Conservation (phyloP, 2,329 filamentous ascomycete genomes). For the Ambrosiella beaveri region DNA sequence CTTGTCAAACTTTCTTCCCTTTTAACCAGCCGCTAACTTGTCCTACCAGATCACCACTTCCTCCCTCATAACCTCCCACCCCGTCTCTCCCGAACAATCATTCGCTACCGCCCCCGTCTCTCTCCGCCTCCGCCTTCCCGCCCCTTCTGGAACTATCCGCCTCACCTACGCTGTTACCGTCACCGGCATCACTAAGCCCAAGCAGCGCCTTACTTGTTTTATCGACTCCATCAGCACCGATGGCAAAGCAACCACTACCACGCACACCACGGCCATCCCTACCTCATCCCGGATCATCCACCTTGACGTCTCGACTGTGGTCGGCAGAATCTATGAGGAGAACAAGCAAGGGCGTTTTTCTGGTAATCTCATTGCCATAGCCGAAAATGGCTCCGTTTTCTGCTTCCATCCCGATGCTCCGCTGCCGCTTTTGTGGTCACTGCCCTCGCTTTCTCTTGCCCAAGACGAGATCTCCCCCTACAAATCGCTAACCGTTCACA, state of each 20-base stretch:
- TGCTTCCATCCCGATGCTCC: slow-evolving; percentile 39
- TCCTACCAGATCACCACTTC: slow-evolving; percentile 37
- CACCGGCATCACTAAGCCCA: slow-evolving; percentile 21
- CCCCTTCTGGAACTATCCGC: slow-evolving; percentile 32
- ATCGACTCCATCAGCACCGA: slow-evolving; percentile 36
- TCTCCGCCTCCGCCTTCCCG: slow-evolving; percentile 32
- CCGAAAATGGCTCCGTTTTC: slow-evolving; percentile 41
- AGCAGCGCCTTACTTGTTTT: slow-evolving; percentile 40
- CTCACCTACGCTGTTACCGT: slow-evolving; percentile 45
- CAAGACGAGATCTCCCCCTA: slow-evolving; percentile 23
- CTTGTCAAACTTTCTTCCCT: neutral
- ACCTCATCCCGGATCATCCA: slow-evolving; percentile 20
- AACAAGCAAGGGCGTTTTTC: slow-evolving; percentile 5
- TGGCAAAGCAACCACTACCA: slow-evolving; percentile 35
- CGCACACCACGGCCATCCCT: slow-evolving; percentile 26
- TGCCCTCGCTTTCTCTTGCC: slow-evolving; percentile 25
- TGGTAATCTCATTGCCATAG: slow-evolving; percentile 33
- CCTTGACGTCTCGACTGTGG: slow-evolving; percentile 13
- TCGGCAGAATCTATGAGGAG: neutral
- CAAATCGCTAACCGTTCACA: slow-evolving; percentile 29
- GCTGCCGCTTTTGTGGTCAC: slow-evolving; percentile 30
- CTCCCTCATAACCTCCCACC: slow-evolving; percentile 47
- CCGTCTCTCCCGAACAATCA: slow-evolving; percentile 45
- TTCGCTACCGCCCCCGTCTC: slow-evolving; percentile 47
- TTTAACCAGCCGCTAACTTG: slow-evolving; percentile 14